A percentile compares a stretch with the other conserved stretches of the same genome.
phyloP scores from a whole-genome alignment of 345 rosid genomes.

The Citrus inodora region DNA sequence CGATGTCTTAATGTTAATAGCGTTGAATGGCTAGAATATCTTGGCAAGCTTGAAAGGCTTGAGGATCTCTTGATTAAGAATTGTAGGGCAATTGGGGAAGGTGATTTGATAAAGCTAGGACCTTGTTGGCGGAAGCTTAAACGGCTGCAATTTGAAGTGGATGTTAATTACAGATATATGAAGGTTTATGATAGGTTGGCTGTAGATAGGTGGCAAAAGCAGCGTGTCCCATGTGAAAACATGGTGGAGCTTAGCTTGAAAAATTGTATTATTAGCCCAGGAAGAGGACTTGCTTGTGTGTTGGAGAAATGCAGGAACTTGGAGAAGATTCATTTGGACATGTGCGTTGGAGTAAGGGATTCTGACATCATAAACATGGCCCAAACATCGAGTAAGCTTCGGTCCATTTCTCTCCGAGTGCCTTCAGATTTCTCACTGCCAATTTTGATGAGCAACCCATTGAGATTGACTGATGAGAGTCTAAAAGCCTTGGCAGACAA shows the following conservation, averaged over 20 bases:
- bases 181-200: constrained; percentile 65
- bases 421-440: constrained; percentile 79
- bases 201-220: constrained; percentile 70
- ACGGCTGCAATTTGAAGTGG: constrained; percentile 72
- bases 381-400: constrained; percentile 51
- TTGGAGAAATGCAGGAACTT: constrained; percentile 65
- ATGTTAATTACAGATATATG: constrained; percentile 83
- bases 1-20: constrained; percentile 72
- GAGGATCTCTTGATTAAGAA: constrained; percentile 74
- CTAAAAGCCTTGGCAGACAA: constrained; percentile 70
- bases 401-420: constrained; percentile 59
- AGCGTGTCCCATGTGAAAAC: constrained; percentile 62
- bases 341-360: constrained; percentile 84
- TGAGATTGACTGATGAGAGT: constrained; percentile 80
- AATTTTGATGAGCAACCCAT: constrained; percentile 52
- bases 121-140: constrained; percentile 62
- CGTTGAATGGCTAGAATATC: constrained; percentile 76
- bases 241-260: constrained; percentile 66
- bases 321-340: constrained; percentile 79
- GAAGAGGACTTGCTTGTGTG: constrained; percentile 85
- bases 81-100: constrained; percentile 78
- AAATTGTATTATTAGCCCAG: constrained; percentile 75
- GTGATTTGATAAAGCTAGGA: constrained; percentile 75
- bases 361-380: constrained; percentile 63
- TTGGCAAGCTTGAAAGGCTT: constrained; percentile 61